Percentiles rank a stretch among this genome's conserved stretches.
phyloP scores from a whole-genome alignment of 2,329 filamentous ascomycete genomes.

The Knoxdaviesia capensis region DNA sequence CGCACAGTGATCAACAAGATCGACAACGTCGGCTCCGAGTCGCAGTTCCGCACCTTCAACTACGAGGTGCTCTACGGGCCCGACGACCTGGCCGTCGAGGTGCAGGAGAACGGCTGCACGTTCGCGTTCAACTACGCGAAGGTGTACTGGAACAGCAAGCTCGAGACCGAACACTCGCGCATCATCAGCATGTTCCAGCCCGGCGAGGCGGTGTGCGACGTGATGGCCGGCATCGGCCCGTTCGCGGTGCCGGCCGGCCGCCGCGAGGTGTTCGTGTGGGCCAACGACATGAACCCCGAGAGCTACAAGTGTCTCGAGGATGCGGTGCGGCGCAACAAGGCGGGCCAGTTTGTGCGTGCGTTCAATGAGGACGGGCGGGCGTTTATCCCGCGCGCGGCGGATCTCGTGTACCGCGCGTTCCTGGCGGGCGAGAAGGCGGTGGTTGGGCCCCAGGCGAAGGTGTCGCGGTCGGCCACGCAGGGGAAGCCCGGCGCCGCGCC shows the following conservation, averaged over 20 bases:
- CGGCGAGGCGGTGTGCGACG: constrained; percentile 81
- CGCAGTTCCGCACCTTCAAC: constrained; percentile 74
- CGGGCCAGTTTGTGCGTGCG: constrained; percentile 49
- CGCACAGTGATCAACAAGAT: constrained; percentile 91
- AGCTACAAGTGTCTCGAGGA: constrained; percentile 54
- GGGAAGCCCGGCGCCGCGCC: constrained; percentile 6
- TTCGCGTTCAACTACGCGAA: constrained; percentile 90
- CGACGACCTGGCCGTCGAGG: constrained; percentile 64
- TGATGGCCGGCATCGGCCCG: constrained; percentile 93
- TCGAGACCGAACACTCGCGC: constrained; percentile 75
- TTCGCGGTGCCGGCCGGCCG: constrained; percentile 86
- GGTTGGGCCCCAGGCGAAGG: constrained; percentile 22
- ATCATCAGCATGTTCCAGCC: constrained; percentile 57
- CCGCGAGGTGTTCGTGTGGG: constrained; percentile 81
- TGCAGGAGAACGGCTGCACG: constrained; percentile 64
- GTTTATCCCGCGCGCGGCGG: constrained; percentile 58
- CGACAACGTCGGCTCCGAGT: constrained; percentile 69
- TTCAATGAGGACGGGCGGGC: constrained; percentile 65
- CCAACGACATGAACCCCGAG: constrained; percentile 91
- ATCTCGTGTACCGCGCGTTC: constrained; percentile 32
- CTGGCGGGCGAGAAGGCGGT: constrained; percentile 30
- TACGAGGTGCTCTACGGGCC: constrained; percentile 79
- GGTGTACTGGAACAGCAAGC: constrained; percentile 93
- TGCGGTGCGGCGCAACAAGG: constrained; percentile 63
- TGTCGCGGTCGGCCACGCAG: constrained; percentile 14